Base-by-base conservation (phyloP, 1,284 basidiomycete species). In the Heterobasidion irregulare region DNA sequence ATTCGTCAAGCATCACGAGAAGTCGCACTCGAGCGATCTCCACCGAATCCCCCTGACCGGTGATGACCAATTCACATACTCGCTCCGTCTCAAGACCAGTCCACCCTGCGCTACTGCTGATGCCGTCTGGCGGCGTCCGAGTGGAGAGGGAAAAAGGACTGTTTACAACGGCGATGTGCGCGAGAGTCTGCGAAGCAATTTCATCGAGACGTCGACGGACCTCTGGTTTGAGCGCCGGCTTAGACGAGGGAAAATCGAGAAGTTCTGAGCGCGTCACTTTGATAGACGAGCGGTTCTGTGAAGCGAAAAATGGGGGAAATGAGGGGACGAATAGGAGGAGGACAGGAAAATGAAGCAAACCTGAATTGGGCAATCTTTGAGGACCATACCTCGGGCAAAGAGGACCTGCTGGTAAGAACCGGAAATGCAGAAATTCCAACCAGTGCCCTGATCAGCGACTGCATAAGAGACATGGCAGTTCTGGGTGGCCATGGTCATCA, bases 381-480 rank as follows among this genome's bases (percentile, higher is more conserved):
- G 70, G 57, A 98, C 84, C 75, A 89, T 83, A 16, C 92, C 94
- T 52, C 94, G 80, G 50, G 94, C 89, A 55, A 85, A 78, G 85
- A 97, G 91, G 62, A 98, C 96, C 69, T 95, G 91, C 66, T 92
- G 90, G 72, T 94, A 94, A 32, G 86, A 81, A 50, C 95, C 95
- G 57, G 89, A 92, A 61, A 98, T 80, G 69, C 94, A 86, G 66
- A 97, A 95, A 70, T 94, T 94, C 84, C 89, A 93, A 46, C 79
- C 81, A 59, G 79, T 75, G 56, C 80, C 82, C 60, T 86, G 80
- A 64, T 89, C 84, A 58, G 86, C 83, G 51, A 84, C 75, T 57
- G 86, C 80, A 72, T 84, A 93, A 33, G 88, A 84, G 63, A 94
- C 81, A 65, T 92, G 85, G 67, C 89, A 91, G 62, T 82, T 87